Evolutionary conservation across 495 filamentous ascomycete genomes (phyloP).

Genomic region (Hyaloscypha variabilis): DNA sequence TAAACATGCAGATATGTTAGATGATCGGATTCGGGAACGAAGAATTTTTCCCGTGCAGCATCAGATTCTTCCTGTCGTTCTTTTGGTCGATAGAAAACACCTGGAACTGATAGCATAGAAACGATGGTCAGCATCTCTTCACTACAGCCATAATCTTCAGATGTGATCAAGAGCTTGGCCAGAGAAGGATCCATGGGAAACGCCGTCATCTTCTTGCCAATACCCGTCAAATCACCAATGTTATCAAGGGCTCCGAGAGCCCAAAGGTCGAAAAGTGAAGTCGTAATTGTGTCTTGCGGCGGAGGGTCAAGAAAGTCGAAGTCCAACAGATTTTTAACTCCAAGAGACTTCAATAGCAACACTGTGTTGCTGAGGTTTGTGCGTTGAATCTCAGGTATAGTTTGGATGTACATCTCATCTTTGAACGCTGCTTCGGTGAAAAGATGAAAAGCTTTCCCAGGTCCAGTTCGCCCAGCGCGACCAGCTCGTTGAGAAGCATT

Average conservation of each 20-base stretch:
- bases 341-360: conserved; percentile 89
- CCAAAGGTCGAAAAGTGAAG: conserved; percentile 97
- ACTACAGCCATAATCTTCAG: conserved; percentile 83
- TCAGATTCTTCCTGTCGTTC: conserved; percentile 97
- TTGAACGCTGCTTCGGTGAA: conserved; percentile 95
- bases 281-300: conserved; percentile 96
- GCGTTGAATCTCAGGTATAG: conserved; percentile 97
- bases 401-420: conserved; percentile 96
- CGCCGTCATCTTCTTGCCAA: conserved; percentile 91
- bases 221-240: conserved; percentile 84
- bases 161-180: conserved; percentile 90
- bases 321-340: conserved; percentile 91
- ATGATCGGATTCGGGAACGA: conserved; percentile 96
- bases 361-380: conserved; percentile 96
- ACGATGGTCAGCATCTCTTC: conserved; percentile 99
- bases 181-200: conserved; percentile 97
- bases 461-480: conserved; percentile 91
- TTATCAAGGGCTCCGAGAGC: conserved; percentile 93
- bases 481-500: conserved; percentile 94
- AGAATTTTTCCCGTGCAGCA: conserved; percentile 96
- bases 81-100: conserved; percentile 96
- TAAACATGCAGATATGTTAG: conserved; percentile 95
- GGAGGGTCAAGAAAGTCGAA: conserved; percentile 99
- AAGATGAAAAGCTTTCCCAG: conserved; percentile 92
- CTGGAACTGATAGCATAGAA: conserved; percentile 95